A percentile compares a stretch with the other conserved stretches of the same genome.
These are phyloP conservation scores for Cryptomeria japonica DNA, from an alignment of 75 land plant species.

Conservation along the genomic window DNA sequence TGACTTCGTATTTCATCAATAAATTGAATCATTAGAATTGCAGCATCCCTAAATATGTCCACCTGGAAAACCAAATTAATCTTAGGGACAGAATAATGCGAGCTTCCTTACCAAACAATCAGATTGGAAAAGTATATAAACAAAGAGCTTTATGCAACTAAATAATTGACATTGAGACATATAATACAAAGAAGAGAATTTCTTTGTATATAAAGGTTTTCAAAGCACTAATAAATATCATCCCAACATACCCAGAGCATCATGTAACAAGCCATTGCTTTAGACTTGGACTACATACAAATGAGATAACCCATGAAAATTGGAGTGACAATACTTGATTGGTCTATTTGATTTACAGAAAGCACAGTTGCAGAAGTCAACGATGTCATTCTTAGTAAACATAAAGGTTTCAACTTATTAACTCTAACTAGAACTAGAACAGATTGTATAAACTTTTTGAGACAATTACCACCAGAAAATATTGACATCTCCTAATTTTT, in stretches of 20 bases:
- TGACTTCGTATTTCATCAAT: constrained; percentile 77
- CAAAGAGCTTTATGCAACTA: background rate
- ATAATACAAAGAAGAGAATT: background rate
- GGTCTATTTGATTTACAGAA: background rate
- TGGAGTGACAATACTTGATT: background rate
- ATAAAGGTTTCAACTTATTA: background rate
- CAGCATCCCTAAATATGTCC: constrained; percentile 93
- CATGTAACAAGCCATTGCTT: background rate
- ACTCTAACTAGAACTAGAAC: background rate
- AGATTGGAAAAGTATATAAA: background rate
- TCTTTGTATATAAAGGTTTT: background rate
- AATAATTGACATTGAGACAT: background rate
- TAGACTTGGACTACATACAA: background rate
- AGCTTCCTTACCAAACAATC: background rate
- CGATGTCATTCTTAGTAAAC: background rate
- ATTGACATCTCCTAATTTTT: background rate
- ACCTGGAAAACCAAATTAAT: constrained; percentile 46
- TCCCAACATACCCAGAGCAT: background rate
- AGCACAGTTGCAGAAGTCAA: background rate
- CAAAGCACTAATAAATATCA: background rate
- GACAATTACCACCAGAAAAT: background rate
- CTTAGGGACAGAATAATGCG: constrained; percentile 5
- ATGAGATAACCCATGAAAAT: background rate
- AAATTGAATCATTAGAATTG: constrained; percentile 81
- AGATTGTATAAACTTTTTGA: background rate